These are phyloP conservation scores for Rhodocollybia butyracea DNA, from an alignment of 768 basidiomycete genomes.

Conservation along the genomic window DNA sequence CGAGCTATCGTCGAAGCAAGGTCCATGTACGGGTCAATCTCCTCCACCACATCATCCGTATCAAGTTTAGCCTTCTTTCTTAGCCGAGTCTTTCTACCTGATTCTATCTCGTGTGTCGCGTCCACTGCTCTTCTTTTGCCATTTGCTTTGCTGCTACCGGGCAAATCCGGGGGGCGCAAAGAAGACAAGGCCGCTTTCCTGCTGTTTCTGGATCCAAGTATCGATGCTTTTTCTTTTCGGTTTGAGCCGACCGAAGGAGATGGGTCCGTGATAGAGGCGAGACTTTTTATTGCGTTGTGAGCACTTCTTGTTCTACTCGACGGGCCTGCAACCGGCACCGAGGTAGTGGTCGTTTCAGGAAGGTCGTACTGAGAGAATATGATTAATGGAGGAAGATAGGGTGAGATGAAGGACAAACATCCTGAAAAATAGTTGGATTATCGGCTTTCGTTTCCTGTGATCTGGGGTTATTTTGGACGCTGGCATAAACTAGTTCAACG, in stretches of 20 bases:
- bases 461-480: constrained; percentile 1
- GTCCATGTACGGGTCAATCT: background rate
- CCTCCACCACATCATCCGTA: background rate
- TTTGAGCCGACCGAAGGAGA: constrained; percentile 19
- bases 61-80: background rate
- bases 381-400: background rate
- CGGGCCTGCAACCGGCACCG: constrained; percentile 40
- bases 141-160: background rate
- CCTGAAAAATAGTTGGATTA: constrained; percentile 64
- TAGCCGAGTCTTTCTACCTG: background rate
- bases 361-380: constrained; percentile 53
- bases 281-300: constrained; percentile 50
- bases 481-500: constrained; percentile 25
- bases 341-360: constrained; percentile 37
- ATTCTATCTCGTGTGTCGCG: background rate
- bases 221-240: constrained; percentile 20
- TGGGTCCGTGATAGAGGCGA: constrained; percentile 19
- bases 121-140: constrained; percentile 20
- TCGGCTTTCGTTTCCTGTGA: constrained; percentile 69
- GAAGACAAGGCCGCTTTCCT: too few relatives aligned
- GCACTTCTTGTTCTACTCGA: constrained; percentile 61
- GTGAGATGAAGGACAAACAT: constrained; percentile 43
- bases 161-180: too few relatives aligned
- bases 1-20: background rate
- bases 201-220: too few relatives aligned